phyloP scores from a whole-genome alignment of 1,284 basidiomycete genomes.

The Irpex sp. region DNA sequence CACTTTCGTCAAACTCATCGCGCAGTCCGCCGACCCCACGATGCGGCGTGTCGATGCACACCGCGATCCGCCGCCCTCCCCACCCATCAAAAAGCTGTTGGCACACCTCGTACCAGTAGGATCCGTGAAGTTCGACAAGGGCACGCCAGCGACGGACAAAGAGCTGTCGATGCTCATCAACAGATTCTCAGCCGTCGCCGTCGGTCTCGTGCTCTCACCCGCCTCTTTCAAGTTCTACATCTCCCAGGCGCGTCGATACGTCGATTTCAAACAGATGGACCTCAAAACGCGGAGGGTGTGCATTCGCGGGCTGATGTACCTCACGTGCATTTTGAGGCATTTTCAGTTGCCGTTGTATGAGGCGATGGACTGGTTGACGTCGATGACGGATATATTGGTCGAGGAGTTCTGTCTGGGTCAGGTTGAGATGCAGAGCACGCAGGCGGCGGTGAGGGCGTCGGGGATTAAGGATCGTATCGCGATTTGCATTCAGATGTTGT shows the following conservation, averaged over 20 bases:
- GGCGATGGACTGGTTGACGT: constrained; percentile 63
- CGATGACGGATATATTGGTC: constrained; percentile 55
- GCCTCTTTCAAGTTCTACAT: constrained; percentile 50
- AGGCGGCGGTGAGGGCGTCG: not conserved
- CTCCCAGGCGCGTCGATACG: constrained; percentile 56
- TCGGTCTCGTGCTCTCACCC: constrained; percentile 74
- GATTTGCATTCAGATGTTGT: constrained; percentile 43
- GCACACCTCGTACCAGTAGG: constrained; percentile 78
- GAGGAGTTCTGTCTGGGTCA: constrained; percentile 37
- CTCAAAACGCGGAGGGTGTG: constrained; percentile 65
- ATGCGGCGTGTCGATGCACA: constrained; percentile 20
- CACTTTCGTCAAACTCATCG: constrained; percentile 76
- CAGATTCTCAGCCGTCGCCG: constrained; percentile 73
- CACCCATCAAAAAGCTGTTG: constrained; percentile 62
- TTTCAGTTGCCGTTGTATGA: constrained; percentile 49
- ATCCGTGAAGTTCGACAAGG: constrained; percentile 58
- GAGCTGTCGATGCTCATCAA: constrained; percentile 84
- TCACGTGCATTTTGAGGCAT: constrained; percentile 64
- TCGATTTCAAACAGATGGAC: constrained; percentile 68
- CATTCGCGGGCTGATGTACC: constrained; percentile 76
- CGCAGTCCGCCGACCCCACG: constrained; percentile 37
- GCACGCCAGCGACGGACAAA: constrained; percentile 43
- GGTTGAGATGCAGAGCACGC: not conserved
- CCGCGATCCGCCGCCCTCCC: not conserved
- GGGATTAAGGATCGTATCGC: constrained; percentile 20